Percentiles rank a stretch among this genome's conserved stretches.
phyloP scores from a whole-genome alignment of 108 stramenopile genomes.

The Nitzschia sp. region DNA sequence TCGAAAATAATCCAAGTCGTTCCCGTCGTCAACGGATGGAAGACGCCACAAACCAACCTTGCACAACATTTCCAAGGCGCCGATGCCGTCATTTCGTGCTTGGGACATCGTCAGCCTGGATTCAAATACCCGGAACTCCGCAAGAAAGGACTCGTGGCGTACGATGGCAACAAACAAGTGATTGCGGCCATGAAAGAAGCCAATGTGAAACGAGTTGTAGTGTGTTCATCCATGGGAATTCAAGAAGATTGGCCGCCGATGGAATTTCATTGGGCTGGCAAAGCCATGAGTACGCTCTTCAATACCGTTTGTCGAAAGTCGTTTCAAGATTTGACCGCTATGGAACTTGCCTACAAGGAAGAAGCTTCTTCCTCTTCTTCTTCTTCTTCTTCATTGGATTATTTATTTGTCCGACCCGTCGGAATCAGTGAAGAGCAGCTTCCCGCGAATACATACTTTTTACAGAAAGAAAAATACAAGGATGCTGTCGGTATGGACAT shows the following conservation, averaged over 20 bases:
- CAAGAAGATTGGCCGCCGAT: conserved; percentile 48
- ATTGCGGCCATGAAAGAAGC: conserved; percentile 56
- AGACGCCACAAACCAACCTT: conserved; percentile 9
- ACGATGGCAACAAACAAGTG: conserved; percentile 62
- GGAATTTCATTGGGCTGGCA: conserved; percentile 55
- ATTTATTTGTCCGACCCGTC: conserved; percentile 69
- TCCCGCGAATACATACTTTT: conserved; percentile 43
- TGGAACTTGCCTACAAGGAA: conserved; percentile 38
- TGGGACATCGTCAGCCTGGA: conserved; percentile 74
- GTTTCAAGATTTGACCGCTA: conserved; percentile 52
- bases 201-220: conserved; percentile 46
- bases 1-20: conserved; percentile 12
- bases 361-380: no score
- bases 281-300: conserved; percentile 47
- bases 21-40: not conserved
- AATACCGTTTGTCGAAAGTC: conserved; percentile 37
- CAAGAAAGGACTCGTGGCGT: conserved; percentile 10
- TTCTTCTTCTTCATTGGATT: conserved; percentile 45
- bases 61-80: conserved; percentile 36
- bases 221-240: conserved; percentile 59
- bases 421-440: conserved; percentile 55
- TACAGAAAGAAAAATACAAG: conserved; percentile 52
- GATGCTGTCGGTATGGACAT: conserved; percentile 53
- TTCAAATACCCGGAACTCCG: conserved; percentile 25
- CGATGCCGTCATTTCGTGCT: conserved; percentile 63